A percentile compares a stretch with the other conserved stretches of the same genome.
phyloP scores from a whole-genome alignment of 2,329 filamentous ascomycete genomes.

The Sporothrix humicola region DNA sequence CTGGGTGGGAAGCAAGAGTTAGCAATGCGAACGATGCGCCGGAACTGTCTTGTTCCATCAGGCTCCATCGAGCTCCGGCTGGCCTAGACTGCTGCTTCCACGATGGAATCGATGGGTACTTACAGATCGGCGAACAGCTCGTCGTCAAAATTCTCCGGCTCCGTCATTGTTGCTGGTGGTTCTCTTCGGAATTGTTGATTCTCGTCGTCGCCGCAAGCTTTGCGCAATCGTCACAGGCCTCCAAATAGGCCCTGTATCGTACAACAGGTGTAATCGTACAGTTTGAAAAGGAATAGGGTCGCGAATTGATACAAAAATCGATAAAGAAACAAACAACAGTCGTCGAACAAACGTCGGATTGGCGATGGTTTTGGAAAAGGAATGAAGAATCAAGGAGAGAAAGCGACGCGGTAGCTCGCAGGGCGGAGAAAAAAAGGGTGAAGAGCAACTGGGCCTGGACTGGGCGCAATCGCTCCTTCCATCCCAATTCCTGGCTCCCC shows the following conservation, averaged over 20 bases:
- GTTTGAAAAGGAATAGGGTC: background rate
- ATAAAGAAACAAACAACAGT: background rate
- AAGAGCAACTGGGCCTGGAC: background rate
- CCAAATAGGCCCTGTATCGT: background rate
- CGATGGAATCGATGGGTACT: slow-evolving; percentile 47
- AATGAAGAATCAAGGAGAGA: background rate
- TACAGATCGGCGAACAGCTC: slow-evolving; percentile 92
- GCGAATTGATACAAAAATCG: background rate
- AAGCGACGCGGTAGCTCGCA: background rate
- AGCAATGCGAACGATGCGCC: background rate
- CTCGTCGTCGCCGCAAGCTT: too few species aligned
- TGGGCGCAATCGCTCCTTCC: slow-evolving; percentile 10
- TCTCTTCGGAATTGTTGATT: background rate
- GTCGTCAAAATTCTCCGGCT: slow-evolving; percentile 79
- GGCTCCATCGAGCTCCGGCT: background rate
- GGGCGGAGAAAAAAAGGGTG: slow-evolving; percentile 3
- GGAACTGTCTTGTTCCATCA: background rate
- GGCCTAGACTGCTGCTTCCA: background rate
- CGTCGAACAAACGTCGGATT: background rate
- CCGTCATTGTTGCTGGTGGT: slow-evolving; percentile 62
- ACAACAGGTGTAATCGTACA: background rate
- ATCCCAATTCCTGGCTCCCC: background rate
- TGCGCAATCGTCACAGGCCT: too few species aligned
- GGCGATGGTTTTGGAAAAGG: background rate
- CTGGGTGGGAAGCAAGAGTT: slow-evolving; percentile 45